Evolutionary conservation across 2,329 filamentous ascomycete genomes (phyloP).

Genomic region (Alternaria conjuncta): DNA sequence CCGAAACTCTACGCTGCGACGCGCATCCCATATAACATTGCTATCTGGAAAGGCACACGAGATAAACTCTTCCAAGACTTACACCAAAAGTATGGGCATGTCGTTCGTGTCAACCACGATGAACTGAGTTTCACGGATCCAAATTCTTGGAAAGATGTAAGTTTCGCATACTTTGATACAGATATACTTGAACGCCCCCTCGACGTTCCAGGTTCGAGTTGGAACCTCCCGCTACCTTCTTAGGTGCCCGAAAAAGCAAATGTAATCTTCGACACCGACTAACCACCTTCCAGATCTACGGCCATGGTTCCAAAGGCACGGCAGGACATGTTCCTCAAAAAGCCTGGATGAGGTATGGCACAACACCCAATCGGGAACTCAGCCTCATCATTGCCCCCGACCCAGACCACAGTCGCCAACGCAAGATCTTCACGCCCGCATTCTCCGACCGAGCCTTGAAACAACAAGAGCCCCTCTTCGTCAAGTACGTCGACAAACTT

Average conservation of each 20-base stretch:
- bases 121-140: conserved; percentile 50
- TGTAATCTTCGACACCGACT: not conserved
- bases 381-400: conserved; percentile 41
- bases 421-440: conserved; percentile 50
- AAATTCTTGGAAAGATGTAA: conserved; percentile 42
- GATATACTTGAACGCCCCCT: not conserved
- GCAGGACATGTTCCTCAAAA: conserved; percentile 21
- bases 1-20: conserved; percentile 47
- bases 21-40: conserved; percentile 42
- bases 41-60: conserved; percentile 28
- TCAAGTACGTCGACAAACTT: conserved; percentile 51
- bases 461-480: conserved; percentile 50
- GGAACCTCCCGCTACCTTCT: not conserved
- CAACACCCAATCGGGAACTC: conserved; percentile 33
- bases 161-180: not conserved
- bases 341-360: conserved; percentile 35
- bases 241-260: not conserved
- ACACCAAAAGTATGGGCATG: conserved; percentile 50
- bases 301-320: conserved; percentile 31
- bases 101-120: conserved; percentile 51
- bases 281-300: conserved; percentile 24
- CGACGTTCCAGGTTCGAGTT: not conserved
- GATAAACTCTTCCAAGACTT: conserved; percentile 33
- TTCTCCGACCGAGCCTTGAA: conserved; percentile 53
- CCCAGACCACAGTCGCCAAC: conserved; percentile 45